Evolutionary conservation across 371 early-diverging fungal genomes (phyloP).

Genomic region (Synchytrium microbalum): DNA sequence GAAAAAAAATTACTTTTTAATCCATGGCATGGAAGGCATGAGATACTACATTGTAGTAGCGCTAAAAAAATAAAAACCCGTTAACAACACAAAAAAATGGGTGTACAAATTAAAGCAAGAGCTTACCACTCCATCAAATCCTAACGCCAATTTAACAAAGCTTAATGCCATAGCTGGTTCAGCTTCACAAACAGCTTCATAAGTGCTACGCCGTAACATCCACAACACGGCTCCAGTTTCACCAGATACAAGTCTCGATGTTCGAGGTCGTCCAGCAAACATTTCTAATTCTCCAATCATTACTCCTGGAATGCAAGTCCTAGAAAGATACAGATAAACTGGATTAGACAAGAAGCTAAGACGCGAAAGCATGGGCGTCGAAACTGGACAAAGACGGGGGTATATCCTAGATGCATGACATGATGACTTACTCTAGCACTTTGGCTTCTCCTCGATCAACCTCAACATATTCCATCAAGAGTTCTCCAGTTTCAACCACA

Average conservation of each 20-base stretch:
- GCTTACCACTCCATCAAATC: background rate
- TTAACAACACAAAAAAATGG: too few relatives aligned
- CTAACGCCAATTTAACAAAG: slow-evolving; percentile 1
- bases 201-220: background rate
- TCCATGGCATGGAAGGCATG: background rate
- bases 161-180: slow-evolving; percentile 1
- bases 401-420: too few relatives aligned
- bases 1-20: too few relatives aligned
- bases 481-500: slow-evolving; percentile 68
- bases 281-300: slow-evolving; percentile 38
- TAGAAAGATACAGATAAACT: too few relatives aligned
- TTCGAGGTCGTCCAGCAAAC: slow-evolving; percentile 25
- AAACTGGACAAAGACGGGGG: too few relatives aligned
- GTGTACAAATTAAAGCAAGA: too few relatives aligned
- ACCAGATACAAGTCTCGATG: slow-evolving; percentile 17
- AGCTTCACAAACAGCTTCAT: background rate
- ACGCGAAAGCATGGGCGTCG: too few relatives aligned
- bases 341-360: too few relatives aligned
- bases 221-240: slow-evolving; percentile 4
- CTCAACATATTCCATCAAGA: slow-evolving; percentile 26
- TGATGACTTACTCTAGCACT: too few relatives aligned
- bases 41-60: background rate
- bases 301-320: slow-evolving; percentile 34
- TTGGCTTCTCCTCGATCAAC: slow-evolving; percentile 9
- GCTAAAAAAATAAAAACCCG: background rate